Evolutionary conservation across 2,329 filamentous ascomycete species (phyloP).

Genomic region (Alternaria rosae): DNA sequence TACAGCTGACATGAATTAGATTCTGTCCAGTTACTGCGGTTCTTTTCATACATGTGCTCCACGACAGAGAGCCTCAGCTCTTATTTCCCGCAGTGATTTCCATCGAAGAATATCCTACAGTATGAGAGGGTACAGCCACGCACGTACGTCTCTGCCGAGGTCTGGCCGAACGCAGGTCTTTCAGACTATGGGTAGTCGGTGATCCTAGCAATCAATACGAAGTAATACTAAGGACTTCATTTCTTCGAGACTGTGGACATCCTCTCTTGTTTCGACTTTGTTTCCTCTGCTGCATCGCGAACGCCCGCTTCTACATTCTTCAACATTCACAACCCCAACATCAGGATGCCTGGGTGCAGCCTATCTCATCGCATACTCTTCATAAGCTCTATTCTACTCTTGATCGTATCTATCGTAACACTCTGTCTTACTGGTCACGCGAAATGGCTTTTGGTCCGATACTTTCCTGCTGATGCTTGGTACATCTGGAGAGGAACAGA

Average conservation of each 20-base stretch:
- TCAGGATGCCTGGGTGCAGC: neutral
- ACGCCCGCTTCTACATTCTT: neutral
- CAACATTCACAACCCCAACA: neutral
- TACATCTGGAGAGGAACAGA: slow-evolving; percentile 1
- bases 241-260: neutral
- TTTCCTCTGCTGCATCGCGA: neutral
- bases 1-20: neutral
- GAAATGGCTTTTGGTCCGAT: neutral
- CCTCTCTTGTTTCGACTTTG: neutral
- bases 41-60: neutral
- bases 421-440: neutral
- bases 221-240: neutral
- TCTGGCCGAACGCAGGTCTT: neutral
- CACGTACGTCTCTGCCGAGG: neutral
- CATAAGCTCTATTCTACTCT: neutral
- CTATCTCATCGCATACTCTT: neutral
- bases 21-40: neutral
- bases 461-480: neutral
- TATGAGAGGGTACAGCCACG: neutral
- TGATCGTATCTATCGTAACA: neutral
- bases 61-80: neutral
- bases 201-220: neutral
- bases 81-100: neutral
- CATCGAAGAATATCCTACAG: neutral
- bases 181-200: neutral